Conservation (phyloP, 345 rosid genomes). For the Combretum micranthum region DNA sequence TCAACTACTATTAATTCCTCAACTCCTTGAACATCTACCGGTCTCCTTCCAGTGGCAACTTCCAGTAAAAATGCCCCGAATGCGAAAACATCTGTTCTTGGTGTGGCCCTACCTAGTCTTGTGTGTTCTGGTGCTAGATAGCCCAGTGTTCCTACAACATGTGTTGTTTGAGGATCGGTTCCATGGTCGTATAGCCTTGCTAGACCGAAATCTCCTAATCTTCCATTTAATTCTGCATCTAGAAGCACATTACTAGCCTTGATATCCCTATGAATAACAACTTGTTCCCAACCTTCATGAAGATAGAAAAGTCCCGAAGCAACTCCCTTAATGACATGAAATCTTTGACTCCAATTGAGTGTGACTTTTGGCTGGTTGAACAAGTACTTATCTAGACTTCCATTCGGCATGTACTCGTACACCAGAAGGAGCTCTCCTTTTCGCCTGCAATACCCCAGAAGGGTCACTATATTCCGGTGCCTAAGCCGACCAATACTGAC, state of each 20-base stretch:
- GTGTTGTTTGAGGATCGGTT: constrained; percentile 29
- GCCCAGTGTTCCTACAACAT: constrained; percentile 39
- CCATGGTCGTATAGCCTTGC: constrained; percentile 36
- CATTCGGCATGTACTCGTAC: constrained; percentile 54
- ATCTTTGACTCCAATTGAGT: constrained; percentile 35
- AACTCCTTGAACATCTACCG: constrained; percentile 11
- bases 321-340: constrained; percentile 29
- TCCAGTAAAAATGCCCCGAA: constrained; percentile 44
- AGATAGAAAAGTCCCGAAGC: constrained; percentile 38
- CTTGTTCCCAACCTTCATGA: constrained; percentile 42
- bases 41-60: constrained; percentile 44
- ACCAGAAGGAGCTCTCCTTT: constrained; percentile 49
- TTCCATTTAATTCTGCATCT: constrained; percentile 27
- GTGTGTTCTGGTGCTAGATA: constrained; percentile 50
- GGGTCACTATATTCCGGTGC: constrained; percentile 50
- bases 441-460: constrained; percentile 57
- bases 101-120: constrained; percentile 32
- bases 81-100: constrained; percentile 33
- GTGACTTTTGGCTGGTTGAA: constrained; percentile 18
- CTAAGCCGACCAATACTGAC: constrained; percentile 38
- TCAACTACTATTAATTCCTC: constrained; percentile 27
- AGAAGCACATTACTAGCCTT: constrained; percentile 45
- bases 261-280: constrained; percentile 42
- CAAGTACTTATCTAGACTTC: constrained; percentile 49
- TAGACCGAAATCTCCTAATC: constrained; percentile 48